Base-by-base conservation (phyloP, 768 basidiomycete genomes). In the Psilocybe cubensis region DNA sequence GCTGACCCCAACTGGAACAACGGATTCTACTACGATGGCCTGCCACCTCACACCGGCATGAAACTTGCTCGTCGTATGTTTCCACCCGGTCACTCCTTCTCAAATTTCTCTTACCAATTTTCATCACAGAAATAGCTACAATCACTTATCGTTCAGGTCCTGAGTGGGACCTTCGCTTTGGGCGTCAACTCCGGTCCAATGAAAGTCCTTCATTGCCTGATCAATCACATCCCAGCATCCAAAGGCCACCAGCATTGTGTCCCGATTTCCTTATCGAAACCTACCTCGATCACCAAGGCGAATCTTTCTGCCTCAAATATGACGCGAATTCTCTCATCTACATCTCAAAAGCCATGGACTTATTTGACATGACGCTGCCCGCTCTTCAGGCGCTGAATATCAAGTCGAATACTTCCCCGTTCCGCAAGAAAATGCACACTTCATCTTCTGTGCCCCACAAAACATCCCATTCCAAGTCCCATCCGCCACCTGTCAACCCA, bases 1-100 rank as follows among this genome's bases (percentile, higher is more conserved):
- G 92, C 96, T 1, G 97, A 99, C 73, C 96, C 96, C 0, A 98
- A 98, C 61, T 99, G 97, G 97, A 99, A 98, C 59, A 88, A 94
- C 31, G 97, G 97, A 3, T 98, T 96, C 73, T 99, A 99, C 71
- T 99, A 99, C 69, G 93, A 96, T 57, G 80, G 82, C 7, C 70
- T 96, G n/a, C 97, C 97, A 1, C 97, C 97, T 0, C 97, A 99
- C 69, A 92, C 88, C 1, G 97, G 97, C 25, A 98, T 99, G 95
- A 99, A 99, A 71, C 84, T 99, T 18, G 97, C 97, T 24, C 84
- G 97, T 63, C 97, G 96, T 97, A 66, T 50, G 74, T 65, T 24
- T 14, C 27, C 4, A 27, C 12, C 20, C 46, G 18, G 21, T 11
- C 33, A 21, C 41, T 25, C n/a, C 21, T 27, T 31, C 33, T 17